Base-by-base conservation (phyloP, 768 basidiomycete genomes). In the Tricholoma terreum region DNA sequence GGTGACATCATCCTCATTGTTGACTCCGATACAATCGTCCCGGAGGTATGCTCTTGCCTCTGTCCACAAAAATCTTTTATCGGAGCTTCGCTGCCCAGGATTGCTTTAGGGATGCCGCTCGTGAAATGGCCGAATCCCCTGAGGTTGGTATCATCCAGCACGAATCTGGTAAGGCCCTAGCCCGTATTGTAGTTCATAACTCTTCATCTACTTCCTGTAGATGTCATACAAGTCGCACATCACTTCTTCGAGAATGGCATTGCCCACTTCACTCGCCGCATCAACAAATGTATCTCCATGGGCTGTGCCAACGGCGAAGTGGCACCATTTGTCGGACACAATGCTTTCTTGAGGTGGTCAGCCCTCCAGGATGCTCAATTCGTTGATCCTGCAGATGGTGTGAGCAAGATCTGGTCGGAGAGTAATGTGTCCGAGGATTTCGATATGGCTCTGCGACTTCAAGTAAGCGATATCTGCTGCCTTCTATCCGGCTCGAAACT, bases 161-260 rank as follows among this genome's bases (percentile, higher is more conserved):
- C 67, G 89, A 90, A 65, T 92, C 89, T 5, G 90, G 86, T 85
- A 61, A 52, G 76, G 67, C n/a, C 52, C 22, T 14, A 19, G 42
- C 31, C 45, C 27, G 19, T 30, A 45, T 10, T 14, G 10, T 36
- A 45, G 27, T 40, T 22, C n/a, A 30, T 11, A 9, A 42, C 34
- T 34, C 24, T 30, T 61, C 15, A 57, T 48, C 17, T 24, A 14
- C 19, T 19, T 7, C 38, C 17, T 51, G 4, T 56, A 84, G 90
- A 92, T 63, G 92, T 94, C 62, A 92, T 94, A 87, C 90, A 94
- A 71, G 91, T 93, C 55, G 91, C 87, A 0, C 77, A 89, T 69
- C 87, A 93, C 70, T 94, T 89, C 73, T 94, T 95, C 65, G 93
- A 96, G 68, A 93, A 93, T 63, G 91, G 90, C 15, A 87, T 95